Conservation (phyloP, 306 rosid species). For the Casuarina cunninghamiana region DNA sequence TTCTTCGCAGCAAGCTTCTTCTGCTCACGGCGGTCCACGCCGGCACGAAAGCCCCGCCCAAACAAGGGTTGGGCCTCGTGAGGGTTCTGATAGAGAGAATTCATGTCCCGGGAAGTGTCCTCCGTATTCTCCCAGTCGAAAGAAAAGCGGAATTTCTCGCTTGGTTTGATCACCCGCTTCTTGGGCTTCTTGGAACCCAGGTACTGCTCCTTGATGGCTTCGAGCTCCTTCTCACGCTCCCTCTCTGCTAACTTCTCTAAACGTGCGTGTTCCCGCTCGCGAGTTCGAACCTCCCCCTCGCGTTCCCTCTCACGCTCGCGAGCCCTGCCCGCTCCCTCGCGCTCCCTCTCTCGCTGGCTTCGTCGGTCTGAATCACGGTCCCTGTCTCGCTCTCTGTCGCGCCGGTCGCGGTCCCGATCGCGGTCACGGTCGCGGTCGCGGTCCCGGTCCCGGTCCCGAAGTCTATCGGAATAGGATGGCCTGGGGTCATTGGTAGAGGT, state of each 20-base stretch:
- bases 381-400: neutral
- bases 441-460: constrained; percentile 54
- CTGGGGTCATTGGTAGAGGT: constrained; percentile 26
- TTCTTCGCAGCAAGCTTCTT: constrained; percentile 89
- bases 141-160: constrained; percentile 89
- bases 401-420: constrained; percentile 28
- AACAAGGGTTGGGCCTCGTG: constrained; percentile 88
- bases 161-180: constrained; percentile 85
- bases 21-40: constrained; percentile 92
- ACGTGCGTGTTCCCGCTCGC: constrained; percentile 65
- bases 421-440: constrained; percentile 21
- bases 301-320: constrained; percentile 62
- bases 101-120: constrained; percentile 90
- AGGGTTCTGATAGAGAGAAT: constrained; percentile 74
- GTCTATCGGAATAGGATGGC: constrained; percentile 50
- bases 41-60: constrained; percentile 84
- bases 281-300: constrained; percentile 59
- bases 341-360: constrained; percentile 34
- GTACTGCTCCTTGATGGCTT: constrained; percentile 79
- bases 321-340: constrained; percentile 18
- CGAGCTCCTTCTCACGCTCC: constrained; percentile 79
- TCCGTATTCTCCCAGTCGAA: constrained; percentile 95
- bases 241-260: constrained; percentile 68
- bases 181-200: constrained; percentile 84
- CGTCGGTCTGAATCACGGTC: constrained; percentile 33